Percentiles rank a stretch among this genome's conserved stretches.
These are phyloP conservation scores for Naganishia antarctica DNA, from an alignment of 768 basidiomycete species.

Conservation along the genomic window DNA sequence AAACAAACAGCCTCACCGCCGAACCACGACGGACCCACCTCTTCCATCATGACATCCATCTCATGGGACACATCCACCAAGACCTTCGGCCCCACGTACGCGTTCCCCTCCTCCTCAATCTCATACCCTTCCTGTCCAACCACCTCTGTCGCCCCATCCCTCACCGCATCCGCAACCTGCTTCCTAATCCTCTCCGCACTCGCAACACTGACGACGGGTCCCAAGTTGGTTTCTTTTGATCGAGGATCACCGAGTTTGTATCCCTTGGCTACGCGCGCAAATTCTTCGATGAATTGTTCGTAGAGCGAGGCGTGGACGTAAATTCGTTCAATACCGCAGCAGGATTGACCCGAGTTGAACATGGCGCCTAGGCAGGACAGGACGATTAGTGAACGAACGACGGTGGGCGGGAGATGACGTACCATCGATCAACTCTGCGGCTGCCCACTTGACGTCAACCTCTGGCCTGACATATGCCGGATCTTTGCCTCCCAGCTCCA, in stretches of 20 bases:
- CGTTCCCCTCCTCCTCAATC: slow-evolving; percentile 59
- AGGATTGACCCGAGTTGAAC: slow-evolving; percentile 97
- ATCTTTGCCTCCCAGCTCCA: slow-evolving; percentile 97
- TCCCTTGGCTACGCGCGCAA: slow-evolving; percentile 68
- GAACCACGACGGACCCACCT: slow-evolving; percentile 33
- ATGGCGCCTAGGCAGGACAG: slow-evolving; percentile 61
- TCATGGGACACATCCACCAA: slow-evolving; percentile 82
- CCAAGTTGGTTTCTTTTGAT: slow-evolving; percentile 66
- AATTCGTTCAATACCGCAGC: slow-evolving; percentile 91
- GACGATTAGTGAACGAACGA: background rate
- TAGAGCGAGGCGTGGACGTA: slow-evolving; percentile 85
- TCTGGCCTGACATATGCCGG: slow-evolving; percentile 90
- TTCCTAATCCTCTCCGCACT: slow-evolving; percentile 79
- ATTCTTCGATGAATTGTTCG: slow-evolving; percentile 70
- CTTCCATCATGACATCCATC: slow-evolving; percentile 88
- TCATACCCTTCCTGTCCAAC: slow-evolving; percentile 66
- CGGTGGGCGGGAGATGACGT: slow-evolving; percentile 25
- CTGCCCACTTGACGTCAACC: slow-evolving; percentile 76
- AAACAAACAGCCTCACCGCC: too few species aligned
- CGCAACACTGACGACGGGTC: slow-evolving; percentile 84
- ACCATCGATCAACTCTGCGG: slow-evolving; percentile 86
- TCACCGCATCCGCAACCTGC: slow-evolving; percentile 79
- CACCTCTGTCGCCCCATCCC: slow-evolving; percentile 71
- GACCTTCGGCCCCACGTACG: slow-evolving; percentile 87
- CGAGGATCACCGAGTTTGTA: slow-evolving; percentile 88